These are phyloP conservation scores for Cyclaneusma minus DNA, from an alignment of 2,329 filamentous ascomycete genomes.

Conservation along the genomic window DNA sequence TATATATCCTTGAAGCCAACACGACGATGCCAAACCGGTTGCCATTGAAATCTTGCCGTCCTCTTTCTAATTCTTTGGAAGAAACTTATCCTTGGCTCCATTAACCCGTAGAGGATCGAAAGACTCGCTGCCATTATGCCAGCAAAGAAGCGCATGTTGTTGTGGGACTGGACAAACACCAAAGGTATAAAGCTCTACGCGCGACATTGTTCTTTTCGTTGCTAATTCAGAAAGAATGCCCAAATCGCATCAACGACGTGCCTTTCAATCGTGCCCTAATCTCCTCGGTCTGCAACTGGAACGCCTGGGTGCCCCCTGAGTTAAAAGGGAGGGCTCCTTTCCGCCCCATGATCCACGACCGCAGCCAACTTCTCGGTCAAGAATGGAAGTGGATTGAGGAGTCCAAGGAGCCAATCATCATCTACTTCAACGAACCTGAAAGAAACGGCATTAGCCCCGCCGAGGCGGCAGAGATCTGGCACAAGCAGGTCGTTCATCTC, in stretches of 20 bases:
- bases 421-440: slow-evolving; percentile 31
- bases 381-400: slow-evolving; percentile 20
- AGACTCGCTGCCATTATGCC: no score
- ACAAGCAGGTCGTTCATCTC: slow-evolving; percentile 21
- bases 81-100: no score
- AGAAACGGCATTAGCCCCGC: slow-evolving; percentile 19
- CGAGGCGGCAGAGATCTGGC: slow-evolving; percentile 24
- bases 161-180: slow-evolving; percentile 29
- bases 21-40: no score
- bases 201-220: no score
- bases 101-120: no score
- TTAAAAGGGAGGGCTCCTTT: slow-evolving; percentile 20
- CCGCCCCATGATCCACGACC: slow-evolving; percentile 26
- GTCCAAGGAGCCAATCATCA: slow-evolving; percentile 20
- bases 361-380: slow-evolving; percentile 20
- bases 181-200: no score
- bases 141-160: slow-evolving; percentile 25
- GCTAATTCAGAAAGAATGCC: no score
- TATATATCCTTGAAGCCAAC: no score
- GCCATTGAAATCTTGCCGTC: no score
- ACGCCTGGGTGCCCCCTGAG: slow-evolving; percentile 24
- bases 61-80: no score
- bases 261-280: slow-evolving; percentile 21
- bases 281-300: slow-evolving; percentile 24
- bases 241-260: slow-evolving; percentile 21